phyloP scores from a whole-genome alignment of 2,329 filamentous ascomycete genomes.

The Talaromyces piceae region DNA sequence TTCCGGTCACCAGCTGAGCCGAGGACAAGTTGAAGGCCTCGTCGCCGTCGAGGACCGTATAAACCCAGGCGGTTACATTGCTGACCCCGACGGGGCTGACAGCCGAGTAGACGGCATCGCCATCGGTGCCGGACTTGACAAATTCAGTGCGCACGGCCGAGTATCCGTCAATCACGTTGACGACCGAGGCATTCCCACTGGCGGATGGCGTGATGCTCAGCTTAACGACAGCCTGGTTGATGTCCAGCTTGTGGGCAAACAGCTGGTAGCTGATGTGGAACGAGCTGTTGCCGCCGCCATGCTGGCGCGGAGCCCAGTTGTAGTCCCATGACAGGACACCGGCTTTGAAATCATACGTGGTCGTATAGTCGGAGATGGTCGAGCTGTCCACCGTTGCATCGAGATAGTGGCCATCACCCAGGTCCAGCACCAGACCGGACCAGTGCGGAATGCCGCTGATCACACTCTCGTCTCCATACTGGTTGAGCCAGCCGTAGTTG shows the following conservation, averaged over 20 bases:
- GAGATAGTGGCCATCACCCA: slow-evolving; percentile 47
- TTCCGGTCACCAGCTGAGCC: slow-evolving; percentile 37
- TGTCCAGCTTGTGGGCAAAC: slow-evolving; percentile 56
- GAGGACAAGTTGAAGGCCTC: slow-evolving; percentile 36
- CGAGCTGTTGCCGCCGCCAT: slow-evolving; percentile 33
- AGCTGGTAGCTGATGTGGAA: slow-evolving; percentile 60
- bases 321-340: slow-evolving; percentile 59
- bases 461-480: slow-evolving; percentile 63
- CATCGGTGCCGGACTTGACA: slow-evolving; percentile 49
- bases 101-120: slow-evolving; percentile 54
- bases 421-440: slow-evolving; percentile 52
- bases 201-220: slow-evolving; percentile 50
- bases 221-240: slow-evolving; percentile 56
- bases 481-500: slow-evolving; percentile 61
- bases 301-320: slow-evolving; percentile 53
- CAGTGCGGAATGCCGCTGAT: slow-evolving; percentile 66
- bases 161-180: slow-evolving; percentile 61
- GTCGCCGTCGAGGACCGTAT: slow-evolving; percentile 36
- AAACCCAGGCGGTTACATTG: slow-evolving; percentile 57
- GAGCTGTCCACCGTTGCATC: slow-evolving; percentile 53
- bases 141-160: slow-evolving; percentile 59
- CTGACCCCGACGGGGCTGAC: slow-evolving; percentile 56
- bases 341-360: slow-evolving; percentile 56
- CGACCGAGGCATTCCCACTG: slow-evolving; percentile 51
- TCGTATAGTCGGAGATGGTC: slow-evolving; percentile 54